Conservation (phyloP, 2,329 filamentous ascomycete genomes). For the Mariannaea elegans region DNA sequence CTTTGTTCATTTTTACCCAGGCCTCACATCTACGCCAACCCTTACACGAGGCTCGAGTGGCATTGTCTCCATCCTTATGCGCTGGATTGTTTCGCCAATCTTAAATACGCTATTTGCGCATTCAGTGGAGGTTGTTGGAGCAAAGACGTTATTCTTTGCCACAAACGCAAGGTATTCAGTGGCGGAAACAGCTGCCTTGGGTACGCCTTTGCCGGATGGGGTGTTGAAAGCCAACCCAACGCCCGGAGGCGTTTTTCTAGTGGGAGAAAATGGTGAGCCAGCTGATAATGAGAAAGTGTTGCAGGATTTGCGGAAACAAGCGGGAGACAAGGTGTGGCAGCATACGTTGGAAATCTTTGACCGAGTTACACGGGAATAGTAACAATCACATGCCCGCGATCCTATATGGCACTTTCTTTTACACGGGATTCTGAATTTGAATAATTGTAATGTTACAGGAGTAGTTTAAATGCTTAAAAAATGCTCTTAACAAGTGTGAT, state of each 20-base stretch:
- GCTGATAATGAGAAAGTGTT: slow-evolving; percentile 3
- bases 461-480: too few species aligned
- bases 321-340: slow-evolving; percentile 7
- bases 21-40: slow-evolving; percentile 35
- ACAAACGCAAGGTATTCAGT: slow-evolving; percentile 35
- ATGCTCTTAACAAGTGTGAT: too few species aligned
- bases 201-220: neutral
- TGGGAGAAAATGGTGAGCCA: slow-evolving; percentile 1
- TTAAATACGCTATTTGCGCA: slow-evolving; percentile 20
- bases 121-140: slow-evolving; percentile 31
- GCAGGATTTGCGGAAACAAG: neutral
- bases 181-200: neutral
- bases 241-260: neutral
- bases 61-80: slow-evolving; percentile 17
- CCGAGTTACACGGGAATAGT: neutral
- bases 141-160: slow-evolving; percentile 31
- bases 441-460: too few species aligned
- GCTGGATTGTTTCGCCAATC: slow-evolving; percentile 27
- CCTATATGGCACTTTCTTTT: neutral
- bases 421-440: too few species aligned
- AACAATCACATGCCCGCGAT: neutral
- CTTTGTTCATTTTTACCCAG: slow-evolving; percentile 48
- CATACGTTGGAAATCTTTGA: neutral
- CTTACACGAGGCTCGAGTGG: slow-evolving; percentile 35
- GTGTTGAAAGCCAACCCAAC: neutral